A percentile compares a stretch with the other conserved stretches of the same genome.
phyloP scores from a whole-genome alignment of 2,329 filamentous ascomycete species.

The Diaporthe helianthi region DNA sequence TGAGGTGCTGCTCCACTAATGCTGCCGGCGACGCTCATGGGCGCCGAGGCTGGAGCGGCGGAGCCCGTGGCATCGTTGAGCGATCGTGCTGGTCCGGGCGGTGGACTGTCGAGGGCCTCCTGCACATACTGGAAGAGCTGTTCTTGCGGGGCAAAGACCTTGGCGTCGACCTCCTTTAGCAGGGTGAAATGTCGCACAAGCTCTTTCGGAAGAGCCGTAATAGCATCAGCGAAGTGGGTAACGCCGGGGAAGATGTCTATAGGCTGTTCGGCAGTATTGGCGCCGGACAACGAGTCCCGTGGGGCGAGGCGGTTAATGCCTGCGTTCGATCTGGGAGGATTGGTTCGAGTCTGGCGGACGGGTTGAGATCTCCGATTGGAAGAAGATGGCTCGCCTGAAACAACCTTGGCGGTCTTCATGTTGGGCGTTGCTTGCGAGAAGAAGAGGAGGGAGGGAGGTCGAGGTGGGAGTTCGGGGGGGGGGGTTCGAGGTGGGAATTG shows the following conservation, averaged over 20 bases:
- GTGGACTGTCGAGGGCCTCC: conserved; percentile 61
- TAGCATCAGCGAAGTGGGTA: conserved; percentile 85
- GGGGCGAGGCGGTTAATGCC: conserved; percentile 52
- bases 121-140: conserved; percentile 78
- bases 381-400: conserved; percentile 48
- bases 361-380: conserved; percentile 68
- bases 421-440: conserved; percentile 36
- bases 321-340: conserved; percentile 64
- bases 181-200: conserved; percentile 95
- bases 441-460: conserved; percentile 9
- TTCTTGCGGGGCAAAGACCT: conserved; percentile 88
- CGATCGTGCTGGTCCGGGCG: conserved; percentile 52
- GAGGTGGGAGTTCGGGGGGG: conserved; percentile 30
- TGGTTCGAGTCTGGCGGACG: conserved; percentile 69
- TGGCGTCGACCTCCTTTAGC: conserved; percentile 96
- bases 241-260: conserved; percentile 73
- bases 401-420: conserved; percentile 64
- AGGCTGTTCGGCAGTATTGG: conserved; percentile 59
- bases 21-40: conserved; percentile 60
- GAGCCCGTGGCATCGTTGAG: conserved; percentile 53
- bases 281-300: conserved; percentile 55
- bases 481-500: conserved; percentile 25
- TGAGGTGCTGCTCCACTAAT: conserved; percentile 49
- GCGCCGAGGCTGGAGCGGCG: conserved; percentile 51
- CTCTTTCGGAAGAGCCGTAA: conserved; percentile 91